A percentile compares a stretch with the other conserved stretches of the same genome.
These are phyloP conservation scores for Furcasterigmium sp. DNA, from an alignment of 2,329 filamentous ascomycete species.

Conservation along the genomic window DNA sequence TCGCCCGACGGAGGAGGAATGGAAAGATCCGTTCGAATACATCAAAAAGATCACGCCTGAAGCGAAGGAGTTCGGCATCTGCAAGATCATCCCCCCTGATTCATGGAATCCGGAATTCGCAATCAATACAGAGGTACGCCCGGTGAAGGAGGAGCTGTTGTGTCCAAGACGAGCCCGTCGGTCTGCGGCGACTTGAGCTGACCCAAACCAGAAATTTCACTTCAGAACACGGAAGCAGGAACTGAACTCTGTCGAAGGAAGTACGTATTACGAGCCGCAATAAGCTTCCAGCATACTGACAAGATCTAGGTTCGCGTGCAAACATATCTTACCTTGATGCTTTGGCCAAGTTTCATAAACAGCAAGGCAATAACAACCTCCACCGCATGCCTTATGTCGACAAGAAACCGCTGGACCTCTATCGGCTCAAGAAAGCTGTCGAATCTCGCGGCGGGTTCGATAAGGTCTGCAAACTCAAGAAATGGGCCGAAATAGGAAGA, in stretches of 20 bases:
- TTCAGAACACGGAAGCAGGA: slow-evolving; percentile 95
- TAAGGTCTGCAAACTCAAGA: slow-evolving; percentile 93
- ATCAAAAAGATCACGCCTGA: slow-evolving; percentile 88
- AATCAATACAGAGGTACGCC: slow-evolving; percentile 84
- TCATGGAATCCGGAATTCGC: slow-evolving; percentile 93
- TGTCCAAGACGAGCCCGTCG: neutral
- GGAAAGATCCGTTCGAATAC: slow-evolving; percentile 89
- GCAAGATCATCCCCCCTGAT: slow-evolving; percentile 92
- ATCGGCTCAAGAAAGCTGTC: slow-evolving; percentile 93
- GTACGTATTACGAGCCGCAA: slow-evolving; percentile 46
- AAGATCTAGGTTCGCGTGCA: slow-evolving; percentile 71
- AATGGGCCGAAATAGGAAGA: slow-evolving; percentile 97
- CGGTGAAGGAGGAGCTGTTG: neutral
- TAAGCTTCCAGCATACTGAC: slow-evolving; percentile 22
- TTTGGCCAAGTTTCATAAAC: slow-evolving; percentile 92
- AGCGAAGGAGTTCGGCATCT: slow-evolving; percentile 82
- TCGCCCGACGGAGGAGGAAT: slow-evolving; percentile 86
- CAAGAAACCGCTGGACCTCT: slow-evolving; percentile 93
- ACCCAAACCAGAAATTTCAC: slow-evolving; percentile 71
- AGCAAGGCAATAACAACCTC: slow-evolving; percentile 89
- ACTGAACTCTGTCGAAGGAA: slow-evolving; percentile 96
- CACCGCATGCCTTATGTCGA: slow-evolving; percentile 95
- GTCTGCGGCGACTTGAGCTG: neutral
- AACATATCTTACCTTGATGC: slow-evolving; percentile 96
- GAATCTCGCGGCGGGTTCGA: slow-evolving; percentile 93